phyloP scores from a whole-genome alignment of 129 eudicot species.

The Smallanthus sonchifolius region DNA sequence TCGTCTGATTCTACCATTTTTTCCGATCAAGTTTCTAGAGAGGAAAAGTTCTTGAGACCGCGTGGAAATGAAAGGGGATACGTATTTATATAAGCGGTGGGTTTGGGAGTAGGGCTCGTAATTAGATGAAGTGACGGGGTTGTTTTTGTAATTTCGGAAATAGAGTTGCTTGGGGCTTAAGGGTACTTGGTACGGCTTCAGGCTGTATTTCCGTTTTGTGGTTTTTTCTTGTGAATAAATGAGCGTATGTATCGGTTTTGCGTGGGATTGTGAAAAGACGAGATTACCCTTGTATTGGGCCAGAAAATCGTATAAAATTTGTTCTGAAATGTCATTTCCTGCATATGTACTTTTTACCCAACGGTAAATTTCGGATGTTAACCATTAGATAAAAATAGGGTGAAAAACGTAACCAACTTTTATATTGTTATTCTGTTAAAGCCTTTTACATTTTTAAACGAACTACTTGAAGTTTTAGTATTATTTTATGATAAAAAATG shows the following conservation, averaged over 20 bases:
- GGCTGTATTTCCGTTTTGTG: constrained; percentile 9
- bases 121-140: constrained; percentile 21
- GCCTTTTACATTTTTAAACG: too few species aligned
- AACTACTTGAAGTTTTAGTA: too few species aligned
- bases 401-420: too few species aligned
- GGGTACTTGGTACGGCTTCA: constrained; percentile 15
- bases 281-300: neutral
- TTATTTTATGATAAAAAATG: too few species aligned
- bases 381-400: too few species aligned
- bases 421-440: too few species aligned
- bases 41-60: constrained; percentile 19
- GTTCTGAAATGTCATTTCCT: neutral
- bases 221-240: constrained; percentile 13
- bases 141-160: constrained; percentile 1
- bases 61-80: neutral
- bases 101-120: constrained; percentile 6
- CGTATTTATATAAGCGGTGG: constrained; percentile 13
- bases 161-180: constrained; percentile 12
- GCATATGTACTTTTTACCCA: neutral
- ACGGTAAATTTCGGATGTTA: too few species aligned
- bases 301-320: neutral
- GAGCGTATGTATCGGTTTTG: constrained; percentile 6
- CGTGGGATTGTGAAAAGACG: neutral
- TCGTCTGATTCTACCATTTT: constrained; percentile 48
- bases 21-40: neutral